These are phyloP conservation scores for Candida chilensis DNA, from an alignment of 805 yeast genomes.

Conservation along the genomic window DNA sequence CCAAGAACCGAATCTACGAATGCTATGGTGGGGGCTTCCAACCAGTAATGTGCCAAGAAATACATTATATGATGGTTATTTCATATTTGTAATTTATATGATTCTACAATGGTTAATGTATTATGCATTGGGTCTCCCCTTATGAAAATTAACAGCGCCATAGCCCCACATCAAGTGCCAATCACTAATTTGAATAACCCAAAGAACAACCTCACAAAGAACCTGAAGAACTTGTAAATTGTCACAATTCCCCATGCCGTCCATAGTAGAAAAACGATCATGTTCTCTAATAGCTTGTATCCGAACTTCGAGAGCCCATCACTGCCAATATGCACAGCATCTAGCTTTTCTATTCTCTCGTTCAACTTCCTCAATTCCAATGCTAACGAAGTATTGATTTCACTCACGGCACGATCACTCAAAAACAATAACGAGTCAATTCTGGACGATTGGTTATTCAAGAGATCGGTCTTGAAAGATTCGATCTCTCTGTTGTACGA, in stretches of 20 bases:
- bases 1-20: too few species aligned
- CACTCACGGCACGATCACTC: constrained; percentile 65
- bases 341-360: constrained; percentile 37
- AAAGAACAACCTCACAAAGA: constrained; percentile 9
- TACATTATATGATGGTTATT: too few species aligned
- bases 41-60: too few species aligned
- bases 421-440: constrained; percentile 53
- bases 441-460: constrained; percentile 33
- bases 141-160: too few species aligned
- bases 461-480: constrained; percentile 3
- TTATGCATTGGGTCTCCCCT: too few species aligned
- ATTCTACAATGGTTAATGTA: too few species aligned
- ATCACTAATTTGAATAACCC: too few species aligned
- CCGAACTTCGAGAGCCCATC: constrained; percentile 24
- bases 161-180: too few species aligned
- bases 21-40: too few species aligned
- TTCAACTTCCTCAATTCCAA: constrained; percentile 46
- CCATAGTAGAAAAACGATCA: constrained; percentile 42
- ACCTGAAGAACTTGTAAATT: constrained; percentile 24
- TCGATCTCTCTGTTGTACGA: neutral
- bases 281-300: constrained; percentile 39
- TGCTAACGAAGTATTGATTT: constrained; percentile 62
- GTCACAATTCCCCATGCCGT: constrained; percentile 50
- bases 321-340: constrained; percentile 16
- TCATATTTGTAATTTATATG: too few species aligned